Evolutionary conservation across 805 yeast species (phyloP), one percentile per base, ranked within the genome.

Genomic region (Henningerozyma blattae): DNA sequence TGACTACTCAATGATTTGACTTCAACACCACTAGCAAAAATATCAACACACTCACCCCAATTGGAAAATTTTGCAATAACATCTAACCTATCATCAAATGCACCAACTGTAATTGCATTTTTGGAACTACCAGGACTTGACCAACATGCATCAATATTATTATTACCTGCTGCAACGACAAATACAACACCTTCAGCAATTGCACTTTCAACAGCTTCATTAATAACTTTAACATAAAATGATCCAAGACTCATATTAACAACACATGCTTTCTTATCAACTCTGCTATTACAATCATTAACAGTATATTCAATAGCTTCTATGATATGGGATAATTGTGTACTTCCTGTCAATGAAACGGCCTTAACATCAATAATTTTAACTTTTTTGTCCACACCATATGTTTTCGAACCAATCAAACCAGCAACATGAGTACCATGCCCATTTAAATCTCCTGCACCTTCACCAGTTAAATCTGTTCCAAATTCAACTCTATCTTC

Each of bases 391-490:
- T 94, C 86, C 3, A 84, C 89, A 5, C 95, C 95, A 58, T 64
- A 86, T 3, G 76, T 72, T 34, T 59, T 65, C 2, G 95, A 82
- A 0, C 91, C 95, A 36, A 84, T 69, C 12, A 83, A 62, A 3
- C 96, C 95, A 0, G 95, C 94, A 31, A 87, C 93, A 56, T 86
- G 95, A 1, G 95, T 84, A 0, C 95, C 96, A 53, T 86, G 96
- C 0, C 95, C 95, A 34, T 52, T 77, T 9, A 58, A 59, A 51
- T 86, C 95, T 5, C 82, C 84, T 1, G 63, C 48, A 1, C 74
- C 72, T 42, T 72, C 78, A 2, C 60, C 62, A 0, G 84, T 76
- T 37, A 76, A 71, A 46, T 78, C 82, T 6, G 62, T 66, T 1
- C 87, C 87, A 37, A 56, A 50, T 5, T 42, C 44, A 6, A 77